These are phyloP conservation scores for Penicillium samsonianum DNA, from an alignment of 495 filamentous ascomycete species.

Conservation along the genomic window DNA sequence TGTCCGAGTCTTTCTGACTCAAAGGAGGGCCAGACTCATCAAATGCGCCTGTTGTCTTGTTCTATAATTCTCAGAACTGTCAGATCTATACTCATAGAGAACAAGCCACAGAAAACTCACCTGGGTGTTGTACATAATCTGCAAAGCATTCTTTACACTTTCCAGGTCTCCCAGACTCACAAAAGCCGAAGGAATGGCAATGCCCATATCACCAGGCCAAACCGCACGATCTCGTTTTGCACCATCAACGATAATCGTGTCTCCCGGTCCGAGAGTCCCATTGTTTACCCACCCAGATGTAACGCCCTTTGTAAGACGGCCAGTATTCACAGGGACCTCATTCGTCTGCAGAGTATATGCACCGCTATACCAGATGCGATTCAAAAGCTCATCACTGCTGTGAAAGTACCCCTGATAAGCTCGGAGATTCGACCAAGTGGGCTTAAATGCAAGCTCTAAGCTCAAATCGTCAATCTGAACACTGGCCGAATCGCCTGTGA, in stretches of 20 bases:
- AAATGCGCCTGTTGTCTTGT: slow-evolving; percentile 44
- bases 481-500: slow-evolving; percentile 32
- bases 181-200: slow-evolving; percentile 56
- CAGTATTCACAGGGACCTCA: slow-evolving; percentile 54
- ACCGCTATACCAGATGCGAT: slow-evolving; percentile 66
- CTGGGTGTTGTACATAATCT: slow-evolving; percentile 61
- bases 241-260: slow-evolving; percentile 56
- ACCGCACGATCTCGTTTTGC: slow-evolving; percentile 62
- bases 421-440: slow-evolving; percentile 63
- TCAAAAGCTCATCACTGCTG: slow-evolving; percentile 58
- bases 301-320: slow-evolving; percentile 53
- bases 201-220: slow-evolving; percentile 64
- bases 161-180: slow-evolving; percentile 61
- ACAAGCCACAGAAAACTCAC: slow-evolving; percentile 23
- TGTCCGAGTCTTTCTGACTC: slow-evolving; percentile 57
- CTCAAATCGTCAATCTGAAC: slow-evolving; percentile 45
- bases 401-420: slow-evolving; percentile 68
- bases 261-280: slow-evolving; percentile 54
- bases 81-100: background rate
- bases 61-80: slow-evolving; percentile 1
- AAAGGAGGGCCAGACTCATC: slow-evolving; percentile 63
- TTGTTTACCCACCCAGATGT: slow-evolving; percentile 57
- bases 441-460: slow-evolving; percentile 58
- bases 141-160: slow-evolving; percentile 61
- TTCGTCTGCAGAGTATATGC: slow-evolving; percentile 65